A percentile compares a stretch with the other conserved stretches of the same genome.
Evolutionary conservation across 1,139 yeast species (phyloP).

Genomic region (Geotrichum fermentans): DNA sequence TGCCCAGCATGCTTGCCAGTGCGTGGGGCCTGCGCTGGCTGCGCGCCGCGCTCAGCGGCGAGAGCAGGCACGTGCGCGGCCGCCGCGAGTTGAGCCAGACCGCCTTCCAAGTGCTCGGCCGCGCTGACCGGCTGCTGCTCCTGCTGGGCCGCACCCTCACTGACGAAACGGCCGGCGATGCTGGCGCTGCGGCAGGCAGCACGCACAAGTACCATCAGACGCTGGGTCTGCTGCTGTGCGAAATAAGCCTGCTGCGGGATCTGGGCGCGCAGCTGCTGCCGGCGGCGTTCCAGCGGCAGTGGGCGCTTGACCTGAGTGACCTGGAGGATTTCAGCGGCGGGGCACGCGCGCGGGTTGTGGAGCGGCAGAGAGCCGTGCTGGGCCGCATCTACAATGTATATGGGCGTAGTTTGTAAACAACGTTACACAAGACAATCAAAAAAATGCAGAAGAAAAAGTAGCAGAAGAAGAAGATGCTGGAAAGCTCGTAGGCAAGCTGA

Average conservation of each 20-base stretch:
- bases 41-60: constrained; percentile 33
- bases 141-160: neutral
- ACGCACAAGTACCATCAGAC: constrained; percentile 43
- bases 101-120: constrained; percentile 37
- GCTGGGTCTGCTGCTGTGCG: constrained; percentile 30
- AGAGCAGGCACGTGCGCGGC: constrained; percentile 27
- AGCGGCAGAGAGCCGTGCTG: constrained; percentile 13
- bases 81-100: constrained; percentile 32
- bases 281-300: constrained; percentile 11
- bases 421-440: neutral
- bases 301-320: constrained; percentile 18
- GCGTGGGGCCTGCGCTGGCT: constrained; percentile 44
- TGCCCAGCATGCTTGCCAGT: constrained; percentile 48
- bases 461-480: too few species aligned
- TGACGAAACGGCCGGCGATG: neutral
- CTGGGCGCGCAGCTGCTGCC: constrained; percentile 19
- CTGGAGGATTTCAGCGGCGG: constrained; percentile 13
- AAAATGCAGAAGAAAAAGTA: too few species aligned
- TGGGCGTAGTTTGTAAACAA: neutral
- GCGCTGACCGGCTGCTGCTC: constrained; percentile 22
- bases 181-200: neutral
- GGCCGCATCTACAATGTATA: constrained; percentile 16
- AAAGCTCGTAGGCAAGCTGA: too few species aligned
- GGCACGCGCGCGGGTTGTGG: constrained; percentile 4
- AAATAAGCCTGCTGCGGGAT: constrained; percentile 19